Conservation (phyloP, 2,329 filamentous ascomycete species). For the Neurospora sp. region DNA sequence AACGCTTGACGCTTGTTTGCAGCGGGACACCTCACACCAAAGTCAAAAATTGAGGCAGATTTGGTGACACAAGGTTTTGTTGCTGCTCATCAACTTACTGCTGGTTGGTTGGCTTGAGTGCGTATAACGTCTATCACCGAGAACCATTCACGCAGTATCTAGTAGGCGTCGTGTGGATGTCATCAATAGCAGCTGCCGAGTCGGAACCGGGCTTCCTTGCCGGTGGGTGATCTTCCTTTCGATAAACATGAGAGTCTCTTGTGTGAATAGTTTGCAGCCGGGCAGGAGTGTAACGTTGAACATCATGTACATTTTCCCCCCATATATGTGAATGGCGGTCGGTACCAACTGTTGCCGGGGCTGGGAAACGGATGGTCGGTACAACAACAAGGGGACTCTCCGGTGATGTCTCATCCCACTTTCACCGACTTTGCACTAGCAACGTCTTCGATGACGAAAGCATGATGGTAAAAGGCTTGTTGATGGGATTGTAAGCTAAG, state of each 20-base stretch:
- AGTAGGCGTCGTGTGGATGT: not conserved
- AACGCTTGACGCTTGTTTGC: not conserved
- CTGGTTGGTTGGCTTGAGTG: not conserved
- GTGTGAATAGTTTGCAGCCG: not conserved
- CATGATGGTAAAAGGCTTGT: not conserved
- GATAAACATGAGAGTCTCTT: not conserved
- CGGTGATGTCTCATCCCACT: not conserved
- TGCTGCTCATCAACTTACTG: not conserved
- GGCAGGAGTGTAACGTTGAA: not conserved
- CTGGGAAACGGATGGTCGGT: not conserved
- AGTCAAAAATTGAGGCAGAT: not conserved
- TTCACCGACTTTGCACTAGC: not conserved
- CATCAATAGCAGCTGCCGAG: not conserved
- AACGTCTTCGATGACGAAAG: not conserved
- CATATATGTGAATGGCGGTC: not conserved
- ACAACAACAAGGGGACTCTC: not conserved
- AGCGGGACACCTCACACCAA: not conserved
- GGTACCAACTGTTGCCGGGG: not conserved
- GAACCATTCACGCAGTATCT: not conserved
- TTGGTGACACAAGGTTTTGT: not conserved
- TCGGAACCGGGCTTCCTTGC: not conserved
- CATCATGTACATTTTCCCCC: not conserved
- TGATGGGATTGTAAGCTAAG: not conserved
- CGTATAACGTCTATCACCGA: not conserved
- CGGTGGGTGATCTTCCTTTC: not conserved